Evolutionary conservation across 495 filamentous ascomycete species (phyloP), one percentile per base, ranked within the genome.

Genomic region (Tuber melanosporum): DNA sequence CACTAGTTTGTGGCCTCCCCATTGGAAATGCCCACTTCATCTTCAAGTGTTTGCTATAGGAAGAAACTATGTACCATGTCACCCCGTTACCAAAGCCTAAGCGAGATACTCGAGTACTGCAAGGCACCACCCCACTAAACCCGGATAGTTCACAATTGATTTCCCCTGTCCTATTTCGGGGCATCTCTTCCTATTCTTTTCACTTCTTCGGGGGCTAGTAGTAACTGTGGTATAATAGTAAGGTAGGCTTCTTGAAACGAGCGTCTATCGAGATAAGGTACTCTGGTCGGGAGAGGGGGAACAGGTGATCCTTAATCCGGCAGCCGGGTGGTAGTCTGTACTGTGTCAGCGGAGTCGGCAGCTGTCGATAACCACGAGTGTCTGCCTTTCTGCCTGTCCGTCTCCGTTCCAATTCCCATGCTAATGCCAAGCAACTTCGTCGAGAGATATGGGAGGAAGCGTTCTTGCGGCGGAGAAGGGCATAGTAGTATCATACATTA

Each of bases 31-130:
- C 9, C n/a, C n/a, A 62, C 32, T 62, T 62, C n/a, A 62, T 62
- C 26, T 32, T 62, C 52, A 3, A 32, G 57, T 66, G 57, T 66
- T 36, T 66, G 26, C 57, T 26, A 62, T n/a, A 15, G 3, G 3
- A 62, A n/a, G 57, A 12, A 26, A n/a, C 3, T 62, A n/a, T n/a
- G n/a, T n/a, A 10, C 10, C 3, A 62, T 32, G 57, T 62, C 57
- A 62, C 4, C n/a, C 57, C 1, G 57, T 32, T 62, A 32, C 57
- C 57, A n/a, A 62, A 32, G 15, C 2, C 12, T 62, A 15, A 26
- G 14, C 26, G 70, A 73, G 32, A 32, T 32, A 32, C 32, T 78
- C 74, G 32, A 32, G 32, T 70, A n/a, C 77, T 77, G 70, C 70
- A 78, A 47, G 70, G 77, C 57, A 72, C 71, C 49, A 26, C 73